Evolutionary conservation across 2,329 filamentous ascomycete species (phyloP).

Genomic region (Intubia oerlemansii): DNA sequence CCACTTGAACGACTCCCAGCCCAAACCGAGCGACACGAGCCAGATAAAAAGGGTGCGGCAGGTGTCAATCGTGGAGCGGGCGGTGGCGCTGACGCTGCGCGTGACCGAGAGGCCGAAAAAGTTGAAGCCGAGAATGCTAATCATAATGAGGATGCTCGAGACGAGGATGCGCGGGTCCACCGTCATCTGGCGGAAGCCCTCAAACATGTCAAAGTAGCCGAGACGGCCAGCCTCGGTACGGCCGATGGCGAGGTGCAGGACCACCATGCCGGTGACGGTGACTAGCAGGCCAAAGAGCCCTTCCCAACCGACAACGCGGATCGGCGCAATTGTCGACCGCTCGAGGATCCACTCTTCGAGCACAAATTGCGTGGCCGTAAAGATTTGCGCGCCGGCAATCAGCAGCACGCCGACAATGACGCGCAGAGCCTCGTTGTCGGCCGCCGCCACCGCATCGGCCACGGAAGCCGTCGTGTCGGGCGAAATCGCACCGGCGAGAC

Average conservation of each 20-base stretch:
- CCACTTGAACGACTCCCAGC: slow-evolving; percentile 97
- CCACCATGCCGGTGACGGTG: slow-evolving; percentile 57
- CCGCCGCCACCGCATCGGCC: slow-evolving; percentile 7
- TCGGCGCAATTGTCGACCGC: slow-evolving; percentile 44
- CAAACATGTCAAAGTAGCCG: slow-evolving; percentile 78
- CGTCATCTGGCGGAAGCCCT: slow-evolving; percentile 67
- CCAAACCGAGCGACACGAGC: slow-evolving; percentile 78
- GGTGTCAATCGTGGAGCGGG: slow-evolving; percentile 89
- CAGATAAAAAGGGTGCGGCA: slow-evolving; percentile 96
- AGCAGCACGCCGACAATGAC: slow-evolving; percentile 70
- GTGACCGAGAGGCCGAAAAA: slow-evolving; percentile 96
- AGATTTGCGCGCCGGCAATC: slow-evolving; percentile 88
- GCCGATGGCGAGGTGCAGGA: slow-evolving; percentile 61
- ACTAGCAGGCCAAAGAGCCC: slow-evolving; percentile 74
- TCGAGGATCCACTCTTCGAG: slow-evolving; percentile 82
- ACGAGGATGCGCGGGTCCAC: slow-evolving; percentile 48
- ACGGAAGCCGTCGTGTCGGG: slow-evolving; percentile 24
- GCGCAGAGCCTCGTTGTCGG: slow-evolving; percentile 29
- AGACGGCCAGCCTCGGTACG: slow-evolving; percentile 49
- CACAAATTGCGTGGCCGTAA: slow-evolving; percentile 92
- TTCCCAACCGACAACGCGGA: slow-evolving; percentile 91
- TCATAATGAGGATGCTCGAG: slow-evolving; percentile 80
- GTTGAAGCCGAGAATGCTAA: slow-evolving; percentile 98
- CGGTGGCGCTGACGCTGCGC: slow-evolving; percentile 71
- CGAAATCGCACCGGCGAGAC: slow-evolving; percentile 68